Conservation (phyloP, 495 filamentous ascomycete genomes). For the Neurospora cerealis region DNA sequence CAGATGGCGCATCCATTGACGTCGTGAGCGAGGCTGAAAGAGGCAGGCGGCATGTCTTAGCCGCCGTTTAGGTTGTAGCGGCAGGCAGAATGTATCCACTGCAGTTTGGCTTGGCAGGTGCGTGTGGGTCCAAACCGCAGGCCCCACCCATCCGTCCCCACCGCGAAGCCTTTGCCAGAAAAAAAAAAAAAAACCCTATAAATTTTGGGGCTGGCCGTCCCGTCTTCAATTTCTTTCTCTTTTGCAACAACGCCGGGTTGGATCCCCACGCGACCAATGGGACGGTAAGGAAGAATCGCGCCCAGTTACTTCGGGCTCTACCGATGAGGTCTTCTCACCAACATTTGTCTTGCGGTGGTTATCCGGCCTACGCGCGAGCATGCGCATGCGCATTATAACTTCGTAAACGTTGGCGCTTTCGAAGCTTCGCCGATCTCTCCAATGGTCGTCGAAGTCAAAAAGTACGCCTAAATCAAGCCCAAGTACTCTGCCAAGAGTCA, state of each 20-base stretch:
- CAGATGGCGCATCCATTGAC: not conserved
- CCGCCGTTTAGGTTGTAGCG: not conserved
- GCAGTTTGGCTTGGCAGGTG: not conserved
- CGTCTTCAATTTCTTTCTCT: not conserved
- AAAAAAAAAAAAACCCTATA: conserved; percentile 13
- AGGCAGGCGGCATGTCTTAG: not conserved
- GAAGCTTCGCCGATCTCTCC: conserved; percentile 57
- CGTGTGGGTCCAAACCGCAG: not conserved
- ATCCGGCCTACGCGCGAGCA: not conserved
- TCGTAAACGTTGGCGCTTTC: conserved; percentile 49
- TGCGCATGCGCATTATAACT: not conserved
- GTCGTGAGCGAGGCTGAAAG: not conserved
- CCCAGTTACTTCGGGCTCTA: not conserved
- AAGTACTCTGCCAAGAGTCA: conserved; percentile 62
- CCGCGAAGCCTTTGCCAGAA: not conserved
- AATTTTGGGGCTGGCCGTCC: conserved; percentile 3
- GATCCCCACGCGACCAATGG: not conserved
- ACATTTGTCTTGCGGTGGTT: not conserved
- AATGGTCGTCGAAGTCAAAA: conserved; percentile 63
- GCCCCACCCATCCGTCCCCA: not conserved
- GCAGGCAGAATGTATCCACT: not conserved
- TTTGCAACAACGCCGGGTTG: not conserved
- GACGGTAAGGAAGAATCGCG: not conserved
- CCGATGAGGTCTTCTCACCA: not conserved
- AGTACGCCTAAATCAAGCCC: conserved; percentile 53